Percentiles rank a stretch among this genome's conserved stretches.
phyloP scores from a whole-genome alignment of 2,329 filamentous ascomycete species.

The Arthrobotrys entomopaga region DNA sequence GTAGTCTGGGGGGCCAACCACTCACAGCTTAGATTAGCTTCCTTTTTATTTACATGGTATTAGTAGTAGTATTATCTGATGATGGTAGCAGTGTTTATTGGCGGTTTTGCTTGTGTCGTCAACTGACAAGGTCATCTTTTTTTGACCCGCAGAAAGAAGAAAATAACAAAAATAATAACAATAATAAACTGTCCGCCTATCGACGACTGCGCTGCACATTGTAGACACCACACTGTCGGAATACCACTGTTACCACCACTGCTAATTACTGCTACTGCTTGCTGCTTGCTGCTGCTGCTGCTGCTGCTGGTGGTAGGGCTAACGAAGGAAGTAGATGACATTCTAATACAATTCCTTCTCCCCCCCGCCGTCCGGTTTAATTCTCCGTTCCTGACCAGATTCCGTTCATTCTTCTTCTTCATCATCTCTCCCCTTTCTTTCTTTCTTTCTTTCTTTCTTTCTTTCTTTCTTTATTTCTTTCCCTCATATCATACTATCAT shows the following conservation, averaged over 20 bases:
- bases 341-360: background rate
- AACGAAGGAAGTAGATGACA: background rate
- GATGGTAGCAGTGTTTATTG: no score
- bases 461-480: background rate
- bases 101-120: no score
- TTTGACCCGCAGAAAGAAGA: no score
- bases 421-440: background rate
- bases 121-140: slow-evolving; percentile 31
- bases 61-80: background rate
- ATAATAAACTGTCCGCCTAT: slow-evolving; percentile 6
- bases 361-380: background rate
- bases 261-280: no score
- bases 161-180: no score
- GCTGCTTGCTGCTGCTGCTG: no score
- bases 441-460: background rate
- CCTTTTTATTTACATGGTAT: background rate
- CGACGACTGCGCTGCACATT: slow-evolving; percentile 9
- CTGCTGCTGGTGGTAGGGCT: no score
- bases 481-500: background rate
- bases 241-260: no score
- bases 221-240: background rate
- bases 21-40: background rate
- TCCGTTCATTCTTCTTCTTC: background rate
- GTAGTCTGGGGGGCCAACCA: background rate
- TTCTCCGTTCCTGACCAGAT: background rate